Percentiles rank a stretch among this genome's conserved stretches.
Evolutionary conservation across 805 yeast species (phyloP).

Genomic region (Schizosaccharomyces japonicus): DNA sequence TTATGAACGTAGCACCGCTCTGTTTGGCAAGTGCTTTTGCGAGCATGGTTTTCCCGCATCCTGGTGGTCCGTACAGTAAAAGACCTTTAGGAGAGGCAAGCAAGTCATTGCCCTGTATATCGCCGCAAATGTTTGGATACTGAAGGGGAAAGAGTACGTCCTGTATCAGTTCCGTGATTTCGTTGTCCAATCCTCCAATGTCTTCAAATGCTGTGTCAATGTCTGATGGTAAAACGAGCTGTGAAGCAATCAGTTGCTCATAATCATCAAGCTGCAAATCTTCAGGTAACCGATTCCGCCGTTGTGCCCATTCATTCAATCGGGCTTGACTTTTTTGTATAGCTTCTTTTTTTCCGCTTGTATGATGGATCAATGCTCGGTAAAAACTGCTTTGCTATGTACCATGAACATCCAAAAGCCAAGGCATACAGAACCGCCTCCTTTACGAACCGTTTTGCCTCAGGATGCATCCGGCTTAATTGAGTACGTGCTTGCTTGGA

Average conservation of each 20-base stretch:
- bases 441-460: not conserved
- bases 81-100: conserved; percentile 80
- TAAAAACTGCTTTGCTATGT: not conserved
- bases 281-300: not conserved
- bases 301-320: not conserved
- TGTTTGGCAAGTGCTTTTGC: conserved; percentile 92
- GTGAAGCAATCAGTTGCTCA: conserved; percentile 52
- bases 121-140: conserved; percentile 12
- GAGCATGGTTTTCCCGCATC: conserved; percentile 83
- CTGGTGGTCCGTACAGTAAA: conserved; percentile 89
- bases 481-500: too few relatives aligned
- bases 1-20: conserved; percentile 75
- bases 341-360: not conserved
- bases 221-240: conserved; percentile 66
- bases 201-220: conserved; percentile 54
- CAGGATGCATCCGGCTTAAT: not conserved
- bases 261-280: conserved; percentile 35
- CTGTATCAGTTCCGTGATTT: conserved; percentile 68
- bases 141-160: conserved; percentile 72
- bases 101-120: not conserved
- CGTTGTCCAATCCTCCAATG: conserved; percentile 68
- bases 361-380: not conserved
- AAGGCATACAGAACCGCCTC: not conserved
- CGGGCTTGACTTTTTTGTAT: not conserved
- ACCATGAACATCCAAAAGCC: conserved; percentile 1